These are phyloP conservation scores for Bimuria novae-zelandiae DNA, from an alignment of 2,329 filamentous ascomycete species.

Conservation along the genomic window DNA sequence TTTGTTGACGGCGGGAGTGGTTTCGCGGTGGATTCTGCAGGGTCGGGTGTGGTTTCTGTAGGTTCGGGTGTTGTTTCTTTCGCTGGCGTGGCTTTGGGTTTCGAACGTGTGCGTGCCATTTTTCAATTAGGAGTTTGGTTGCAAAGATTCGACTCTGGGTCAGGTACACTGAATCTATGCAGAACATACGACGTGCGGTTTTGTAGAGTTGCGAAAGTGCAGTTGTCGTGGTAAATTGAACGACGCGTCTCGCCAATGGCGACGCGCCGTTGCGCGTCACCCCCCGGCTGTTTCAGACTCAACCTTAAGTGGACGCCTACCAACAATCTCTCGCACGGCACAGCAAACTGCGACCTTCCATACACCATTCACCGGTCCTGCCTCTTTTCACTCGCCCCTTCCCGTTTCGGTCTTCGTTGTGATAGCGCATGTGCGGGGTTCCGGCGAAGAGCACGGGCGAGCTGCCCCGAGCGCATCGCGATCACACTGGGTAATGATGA, in stretches of 20 bases:
- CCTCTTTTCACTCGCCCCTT: background rate
- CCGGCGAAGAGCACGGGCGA: slow-evolving; percentile 37
- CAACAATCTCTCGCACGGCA: slow-evolving; percentile 29
- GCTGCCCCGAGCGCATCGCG: slow-evolving; percentile 15
- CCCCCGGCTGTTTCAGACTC: slow-evolving; percentile 38
- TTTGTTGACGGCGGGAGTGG: slow-evolving; percentile 43
- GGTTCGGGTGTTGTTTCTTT: slow-evolving; percentile 29
- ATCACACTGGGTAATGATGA: slow-evolving; percentile 43
- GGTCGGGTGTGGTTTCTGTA: slow-evolving; percentile 31
- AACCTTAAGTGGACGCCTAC: slow-evolving; percentile 31
- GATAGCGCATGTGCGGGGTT: slow-evolving; percentile 2
- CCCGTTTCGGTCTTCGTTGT: background rate
- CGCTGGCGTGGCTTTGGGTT: slow-evolving; percentile 36
- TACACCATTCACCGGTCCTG: background rate
- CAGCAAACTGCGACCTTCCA: slow-evolving; percentile 11
- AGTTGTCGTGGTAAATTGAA: background rate
- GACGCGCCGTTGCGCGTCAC: slow-evolving; percentile 34
- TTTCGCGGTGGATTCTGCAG: slow-evolving; percentile 24
- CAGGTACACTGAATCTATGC: no score
- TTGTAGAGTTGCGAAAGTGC: background rate
- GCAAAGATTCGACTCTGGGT: no score
- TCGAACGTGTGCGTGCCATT: slow-evolving; percentile 46
- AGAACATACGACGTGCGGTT: no score
- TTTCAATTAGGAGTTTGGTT: no score
- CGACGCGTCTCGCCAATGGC: slow-evolving; percentile 11